Conservation (phyloP, 139 green algal species). For the Chlorella sp. region DNA sequence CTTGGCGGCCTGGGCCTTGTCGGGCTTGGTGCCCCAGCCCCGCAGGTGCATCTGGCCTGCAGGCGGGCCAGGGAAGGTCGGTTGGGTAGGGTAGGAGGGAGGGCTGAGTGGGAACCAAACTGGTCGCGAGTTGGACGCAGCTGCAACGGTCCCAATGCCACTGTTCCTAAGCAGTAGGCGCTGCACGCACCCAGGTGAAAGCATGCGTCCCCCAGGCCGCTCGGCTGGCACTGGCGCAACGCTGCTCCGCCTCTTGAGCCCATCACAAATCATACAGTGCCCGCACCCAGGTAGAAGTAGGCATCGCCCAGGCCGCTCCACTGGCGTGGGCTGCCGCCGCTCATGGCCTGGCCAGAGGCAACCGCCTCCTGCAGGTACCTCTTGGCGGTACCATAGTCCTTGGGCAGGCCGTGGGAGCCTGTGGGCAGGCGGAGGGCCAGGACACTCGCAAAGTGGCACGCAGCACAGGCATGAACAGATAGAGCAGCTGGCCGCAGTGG, state of each 20-base stretch:
- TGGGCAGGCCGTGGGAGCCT: constrained; percentile 66
- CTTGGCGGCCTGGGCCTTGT: constrained; percentile 35
- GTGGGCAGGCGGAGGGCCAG: neutral
- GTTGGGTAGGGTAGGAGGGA: too few species aligned
- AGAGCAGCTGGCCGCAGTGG: too few species aligned
- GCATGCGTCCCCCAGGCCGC: too few species aligned
- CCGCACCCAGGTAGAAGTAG: constrained; percentile 82
- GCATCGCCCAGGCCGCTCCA: constrained; percentile 64
- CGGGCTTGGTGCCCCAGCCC: constrained; percentile 47
- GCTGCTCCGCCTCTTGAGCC: too few species aligned
- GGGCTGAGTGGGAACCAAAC: neutral
- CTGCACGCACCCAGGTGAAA: too few species aligned
- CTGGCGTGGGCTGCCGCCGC: neutral
- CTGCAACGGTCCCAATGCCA: too few species aligned
- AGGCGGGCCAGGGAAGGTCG: neutral
- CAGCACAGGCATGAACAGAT: too few species aligned
- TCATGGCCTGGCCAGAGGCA: constrained; percentile 32
- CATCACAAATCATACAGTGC: constrained; percentile 20
- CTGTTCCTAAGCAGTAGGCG: too few species aligned
- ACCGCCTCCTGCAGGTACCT: constrained; percentile 53
- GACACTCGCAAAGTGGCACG: too few species aligned
- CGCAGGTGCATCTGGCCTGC: constrained; percentile 84
- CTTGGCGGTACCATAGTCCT: constrained; percentile 64
- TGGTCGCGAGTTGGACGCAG: too few species aligned
- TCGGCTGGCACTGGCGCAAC: too few species aligned